Base-by-base conservation (phyloP, 768 basidiomycete genomes). In the Mycena rosella region DNA sequence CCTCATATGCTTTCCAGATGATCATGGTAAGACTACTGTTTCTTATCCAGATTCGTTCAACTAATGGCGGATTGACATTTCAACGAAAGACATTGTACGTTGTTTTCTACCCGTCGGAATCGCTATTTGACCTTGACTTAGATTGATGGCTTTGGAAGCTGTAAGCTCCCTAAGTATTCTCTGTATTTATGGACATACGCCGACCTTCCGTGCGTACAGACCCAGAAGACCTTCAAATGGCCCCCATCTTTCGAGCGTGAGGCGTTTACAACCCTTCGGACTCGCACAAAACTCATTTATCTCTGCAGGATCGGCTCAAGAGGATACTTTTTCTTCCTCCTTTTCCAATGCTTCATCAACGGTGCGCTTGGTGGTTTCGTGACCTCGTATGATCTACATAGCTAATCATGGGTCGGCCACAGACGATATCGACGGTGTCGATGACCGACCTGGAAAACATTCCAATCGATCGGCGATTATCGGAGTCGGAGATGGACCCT, bases 341-440 rank as follows among this genome's bases (percentile, higher is more conserved):
- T 99, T 1, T 99, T 99, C 84, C 97, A 99, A 72, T 94, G 93
- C 72, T 96, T 96, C 77, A 88, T 93, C 72, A 91, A 92, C 69
- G 87, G 93, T 93, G 72, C 59, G 86, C 57, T 24, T 59, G 24
- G 27, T 22, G 42, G 14, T 60, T 59, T 57, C n/a, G n/a, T n/a
- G n/a, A n/a, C n/a, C n/a, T n/a, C n/a, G n/a, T 18, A 17, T 30
- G 64, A 56, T 22, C 38, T 34, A n/a, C 54, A 63, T 24, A 63
- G 44, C 61, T 76, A 75, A 74, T 67, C 57, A 70, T 62, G n/a
- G n/a, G n/a, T 8, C 51, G 29, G 14, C 38, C 29, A 18, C 42
- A 91, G 93, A 89, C 65, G 88, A 87, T 1, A 60, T 93, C 22
- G 97, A 98, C 74, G 96, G 96, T 5, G 77, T 87, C 17, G 83